Evolutionary conservation across 371 early-diverging fungal species (phyloP).

Genomic region (Smittium mucronatum): DNA sequence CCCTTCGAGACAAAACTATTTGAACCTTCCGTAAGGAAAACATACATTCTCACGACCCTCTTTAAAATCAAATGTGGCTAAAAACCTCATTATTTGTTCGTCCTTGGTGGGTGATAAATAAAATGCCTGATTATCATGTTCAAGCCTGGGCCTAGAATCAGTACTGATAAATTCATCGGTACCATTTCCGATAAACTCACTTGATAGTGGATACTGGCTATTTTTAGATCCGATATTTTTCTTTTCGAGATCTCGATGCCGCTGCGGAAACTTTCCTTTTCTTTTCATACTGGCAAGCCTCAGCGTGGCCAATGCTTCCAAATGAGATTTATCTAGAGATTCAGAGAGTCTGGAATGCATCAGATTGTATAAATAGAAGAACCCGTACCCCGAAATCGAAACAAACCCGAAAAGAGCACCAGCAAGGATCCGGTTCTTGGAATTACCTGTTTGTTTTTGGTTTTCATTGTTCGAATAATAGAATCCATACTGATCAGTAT

Average conservation of each 20-base stretch:
- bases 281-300: not conserved
- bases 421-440: not conserved
- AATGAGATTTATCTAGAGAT: not conserved
- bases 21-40: conserved; percentile 3
- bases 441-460: not conserved
- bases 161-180: not conserved
- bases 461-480: not conserved
- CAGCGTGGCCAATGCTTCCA: not conserved
- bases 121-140: not conserved
- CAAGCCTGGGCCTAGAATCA: not conserved
- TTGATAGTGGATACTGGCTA: no score
- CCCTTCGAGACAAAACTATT: no score
- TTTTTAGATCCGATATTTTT: not conserved
- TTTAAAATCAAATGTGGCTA: not conserved
- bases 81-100: conserved; percentile 11
- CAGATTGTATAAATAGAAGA: not conserved
- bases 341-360: not conserved
- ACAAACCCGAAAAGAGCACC: not conserved
- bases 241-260: not conserved
- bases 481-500: not conserved
- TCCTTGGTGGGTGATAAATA: conserved; percentile 1
- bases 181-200: no score
- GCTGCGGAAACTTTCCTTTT: not conserved
- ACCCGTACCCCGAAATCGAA: not conserved
- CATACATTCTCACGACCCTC: not conserved